These are phyloP conservation scores for Breviolum minutum DNA, from an alignment of 73 alveolate genomes.

Conservation along the genomic window DNA sequence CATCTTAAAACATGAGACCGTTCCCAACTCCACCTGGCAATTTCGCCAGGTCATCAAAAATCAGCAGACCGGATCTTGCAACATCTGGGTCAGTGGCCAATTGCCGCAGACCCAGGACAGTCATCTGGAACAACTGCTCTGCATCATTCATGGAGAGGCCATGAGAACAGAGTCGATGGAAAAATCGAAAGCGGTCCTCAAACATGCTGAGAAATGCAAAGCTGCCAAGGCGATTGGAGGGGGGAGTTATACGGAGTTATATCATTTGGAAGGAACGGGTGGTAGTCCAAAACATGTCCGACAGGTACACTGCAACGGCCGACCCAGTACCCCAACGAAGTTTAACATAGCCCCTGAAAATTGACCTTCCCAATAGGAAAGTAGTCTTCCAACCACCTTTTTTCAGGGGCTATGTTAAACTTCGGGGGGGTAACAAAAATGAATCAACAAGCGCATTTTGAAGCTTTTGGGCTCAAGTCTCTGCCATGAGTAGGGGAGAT, in stretches of 20 bases:
- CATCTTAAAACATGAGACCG: background rate
- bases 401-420: background rate
- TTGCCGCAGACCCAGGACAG: conserved; percentile 18
- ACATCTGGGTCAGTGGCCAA: conserved; percentile 35
- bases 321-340: no score
- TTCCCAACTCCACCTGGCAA: background rate
- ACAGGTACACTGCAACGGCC: no score
- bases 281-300: no score
- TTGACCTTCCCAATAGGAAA: no score
- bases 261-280: no score
- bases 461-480: background rate
- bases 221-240: no score
- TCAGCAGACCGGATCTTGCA: background rate
- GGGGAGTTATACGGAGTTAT: no score
- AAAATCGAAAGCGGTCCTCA: conserved; percentile 40
- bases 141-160: background rate
- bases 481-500: conserved; percentile 77
- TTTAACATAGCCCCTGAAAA: no score
- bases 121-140: background rate
- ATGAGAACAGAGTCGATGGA: background rate
- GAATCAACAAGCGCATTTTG: no score
- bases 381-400: background rate
- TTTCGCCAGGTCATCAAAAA: conserved; percentile 19
- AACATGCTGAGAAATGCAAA: background rate
- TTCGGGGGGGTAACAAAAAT: no score